Evolutionary conservation across 176 grass and related monocot genomes (phyloP), one percentile per base, ranked within the genome.

Genomic region (Tillandsia fasciculata): DNA sequence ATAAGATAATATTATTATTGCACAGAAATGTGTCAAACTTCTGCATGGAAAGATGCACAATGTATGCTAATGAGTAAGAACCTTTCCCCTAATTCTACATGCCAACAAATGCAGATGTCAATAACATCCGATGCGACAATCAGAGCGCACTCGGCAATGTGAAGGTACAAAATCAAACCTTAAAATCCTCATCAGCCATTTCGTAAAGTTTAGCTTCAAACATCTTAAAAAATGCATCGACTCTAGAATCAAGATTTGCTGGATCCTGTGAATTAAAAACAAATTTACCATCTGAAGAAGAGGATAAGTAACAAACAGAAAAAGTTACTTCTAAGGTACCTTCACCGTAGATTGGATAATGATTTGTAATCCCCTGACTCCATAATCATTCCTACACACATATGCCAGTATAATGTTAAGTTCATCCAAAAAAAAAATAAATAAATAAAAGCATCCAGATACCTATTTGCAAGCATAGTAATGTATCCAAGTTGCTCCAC

Each of bases 401-500:
- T 57, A 76, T 49, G 65, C 12, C 54, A 59, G 14, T 59, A 15
- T 59, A n/a, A 59, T 5, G 54, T 59, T 18, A 59, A 15, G 54
- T 8, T 48, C 27, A 65, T 75, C 15, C 49, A 1, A 65, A 7
- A 27, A 42, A 51, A 52, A 12, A 47, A 15, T 0, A 66, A 10
- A 1, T 48, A 66, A 9, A n/a, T 3, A 48, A 14, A 15, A 12
- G 13, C 12, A 66, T 42, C 14, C 29, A 66, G 3, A 61, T 85
- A 92, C 93, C 84, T 92, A 76, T 85, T 78, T 68, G 51, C 77
- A 82, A 97, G 86, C 14, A 70, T 12, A 42, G 76, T 77, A 85
- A 97, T 97, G 74, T 97, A 97, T 72, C 93, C 93, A 82, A 97
- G 93, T 83, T 97, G 93, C 79, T 97, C 93, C 74, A 97, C 82